Evolutionary conservation across 306 rosid species (phyloP).

Genomic region (Cucurbita maxima): DNA sequence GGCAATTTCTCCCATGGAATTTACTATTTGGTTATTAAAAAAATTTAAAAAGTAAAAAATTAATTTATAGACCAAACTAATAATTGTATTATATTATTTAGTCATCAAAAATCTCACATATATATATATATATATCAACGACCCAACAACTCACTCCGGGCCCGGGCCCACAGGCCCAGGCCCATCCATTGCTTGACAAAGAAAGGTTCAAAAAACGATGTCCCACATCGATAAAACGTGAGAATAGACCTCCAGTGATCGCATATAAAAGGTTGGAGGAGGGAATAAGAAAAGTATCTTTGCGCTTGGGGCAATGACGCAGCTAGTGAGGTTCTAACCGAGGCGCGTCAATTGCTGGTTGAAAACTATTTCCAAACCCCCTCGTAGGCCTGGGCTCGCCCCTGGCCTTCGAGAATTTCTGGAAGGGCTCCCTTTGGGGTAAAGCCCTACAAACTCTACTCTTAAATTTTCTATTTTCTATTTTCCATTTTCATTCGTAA

Average conservation of each 20-base stretch:
- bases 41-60: no score
- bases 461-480: no score
- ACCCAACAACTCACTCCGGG: no score
- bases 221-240: background rate
- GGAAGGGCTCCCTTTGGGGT: constrained; percentile 13
- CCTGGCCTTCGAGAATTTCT: constrained; percentile 13
- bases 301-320: constrained; percentile 21
- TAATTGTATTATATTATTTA: no score
- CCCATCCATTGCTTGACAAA: background rate
- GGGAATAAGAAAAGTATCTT: fast-evolving
- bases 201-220: background rate
- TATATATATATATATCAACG: no score
- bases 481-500: no score
- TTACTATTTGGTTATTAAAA: no score
- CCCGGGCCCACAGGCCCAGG: no score
- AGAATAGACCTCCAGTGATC: fast-evolving
- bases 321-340: constrained; percentile 19
- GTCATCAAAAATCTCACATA: no score
- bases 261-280: background rate
- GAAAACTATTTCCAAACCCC: constrained; percentile 19
- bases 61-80: no score
- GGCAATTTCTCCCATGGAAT: no score
- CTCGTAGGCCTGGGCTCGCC: constrained; percentile 11
- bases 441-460: background rate
- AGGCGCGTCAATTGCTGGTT: constrained; percentile 18